phyloP scores from a whole-genome alignment of 2,329 filamentous ascomycete genomes.

The Fonsecaea erecta region DNA sequence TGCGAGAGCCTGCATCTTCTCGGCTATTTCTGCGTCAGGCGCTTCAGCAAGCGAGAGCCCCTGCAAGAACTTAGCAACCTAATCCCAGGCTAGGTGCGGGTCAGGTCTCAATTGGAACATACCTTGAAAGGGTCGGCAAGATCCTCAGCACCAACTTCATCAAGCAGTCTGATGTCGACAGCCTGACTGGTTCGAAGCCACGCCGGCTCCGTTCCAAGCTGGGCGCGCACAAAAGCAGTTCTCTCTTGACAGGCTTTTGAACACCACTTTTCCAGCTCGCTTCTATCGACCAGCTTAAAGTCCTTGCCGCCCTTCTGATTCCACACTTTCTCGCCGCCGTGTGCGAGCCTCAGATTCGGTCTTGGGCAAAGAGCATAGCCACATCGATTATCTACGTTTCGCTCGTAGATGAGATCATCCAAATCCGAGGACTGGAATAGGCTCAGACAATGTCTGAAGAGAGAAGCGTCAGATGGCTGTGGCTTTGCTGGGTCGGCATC shows the following conservation, averaged over 20 bases:
- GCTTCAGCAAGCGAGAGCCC: slow-evolving; percentile 28
- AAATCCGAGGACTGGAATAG: slow-evolving; percentile 87
- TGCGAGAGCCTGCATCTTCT: slow-evolving; percentile 56
- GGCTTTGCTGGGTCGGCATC: slow-evolving; percentile 58
- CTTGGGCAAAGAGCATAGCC: slow-evolving; percentile 80
- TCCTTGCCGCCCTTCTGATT: slow-evolving; percentile 62
- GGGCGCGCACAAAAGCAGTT: slow-evolving; percentile 84
- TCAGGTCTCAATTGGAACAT: background rate
- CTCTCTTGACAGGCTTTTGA: slow-evolving; percentile 75
- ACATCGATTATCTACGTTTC: slow-evolving; percentile 80
- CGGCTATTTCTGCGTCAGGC: slow-evolving; percentile 38
- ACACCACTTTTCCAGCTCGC: slow-evolving; percentile 85
- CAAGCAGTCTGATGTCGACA: slow-evolving; percentile 65
- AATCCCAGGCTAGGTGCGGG: background rate
- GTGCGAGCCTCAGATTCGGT: slow-evolving; percentile 62
- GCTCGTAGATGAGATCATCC: slow-evolving; percentile 84
- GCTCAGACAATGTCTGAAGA: slow-evolving; percentile 69
- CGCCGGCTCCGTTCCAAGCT: slow-evolving; percentile 81
- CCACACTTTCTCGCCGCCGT: slow-evolving; percentile 58
- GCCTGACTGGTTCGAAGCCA: slow-evolving; percentile 74
- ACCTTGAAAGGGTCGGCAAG: slow-evolving; percentile 29
- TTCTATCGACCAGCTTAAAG: slow-evolving; percentile 69
- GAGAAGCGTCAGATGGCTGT: slow-evolving; percentile 62
- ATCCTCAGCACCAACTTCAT: slow-evolving; percentile 57
- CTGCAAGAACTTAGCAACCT: slow-evolving; percentile 18